A percentile compares a stretch with the other conserved stretches of the same genome.
Evolutionary conservation across 2,329 filamentous ascomycete genomes (phyloP).

Genomic region (Apiospora malaysiana): DNA sequence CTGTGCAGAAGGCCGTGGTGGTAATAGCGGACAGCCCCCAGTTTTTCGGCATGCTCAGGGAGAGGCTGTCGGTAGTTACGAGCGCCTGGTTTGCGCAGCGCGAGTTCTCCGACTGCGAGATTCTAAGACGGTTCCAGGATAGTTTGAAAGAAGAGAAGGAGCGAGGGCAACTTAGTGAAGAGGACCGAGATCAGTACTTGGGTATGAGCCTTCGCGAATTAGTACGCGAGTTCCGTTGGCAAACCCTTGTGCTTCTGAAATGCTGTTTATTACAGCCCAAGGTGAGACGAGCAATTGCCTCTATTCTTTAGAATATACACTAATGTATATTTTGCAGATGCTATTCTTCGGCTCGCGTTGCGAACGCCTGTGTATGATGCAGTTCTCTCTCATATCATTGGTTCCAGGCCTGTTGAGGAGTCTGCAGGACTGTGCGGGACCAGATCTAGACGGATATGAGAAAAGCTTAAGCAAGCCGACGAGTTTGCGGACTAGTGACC

Average conservation of each 20-base stretch:
- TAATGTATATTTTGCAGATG: constrained; percentile 67
- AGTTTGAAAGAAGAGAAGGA: constrained; percentile 74
- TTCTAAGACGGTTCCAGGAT: constrained; percentile 88
- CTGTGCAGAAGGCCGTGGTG: constrained; percentile 97
- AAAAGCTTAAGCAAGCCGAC: constrained; percentile 77
- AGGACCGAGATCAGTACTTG: constrained; percentile 85
- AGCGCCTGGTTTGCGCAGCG: constrained; percentile 95
- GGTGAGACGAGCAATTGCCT: constrained; percentile 52
- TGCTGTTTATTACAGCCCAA: constrained; percentile 93
- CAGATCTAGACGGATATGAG: constrained; percentile 86
- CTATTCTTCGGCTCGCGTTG: constrained; percentile 98
- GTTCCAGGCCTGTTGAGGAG: constrained; percentile 91
- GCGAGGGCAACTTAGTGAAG: constrained; percentile 62
- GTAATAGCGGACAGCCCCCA: constrained; percentile 92
- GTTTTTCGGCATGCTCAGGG: constrained; percentile 86
- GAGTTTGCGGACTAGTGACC: constrained; percentile 88
- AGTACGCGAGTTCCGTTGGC: constrained; percentile 92
- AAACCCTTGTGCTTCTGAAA: constrained; percentile 93
- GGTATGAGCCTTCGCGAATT: constrained; percentile 89
- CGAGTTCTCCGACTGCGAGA: constrained; percentile 91
- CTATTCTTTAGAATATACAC: not conserved
- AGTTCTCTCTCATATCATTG: constrained; percentile 93
- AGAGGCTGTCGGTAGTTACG: constrained; percentile 88
- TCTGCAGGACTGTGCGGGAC: constrained; percentile 94
- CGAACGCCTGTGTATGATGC: constrained; percentile 95